These are phyloP conservation scores for Colletotrichum cuscutae DNA, from an alignment of 2,329 filamentous ascomycete genomes.

Conservation along the genomic window DNA sequence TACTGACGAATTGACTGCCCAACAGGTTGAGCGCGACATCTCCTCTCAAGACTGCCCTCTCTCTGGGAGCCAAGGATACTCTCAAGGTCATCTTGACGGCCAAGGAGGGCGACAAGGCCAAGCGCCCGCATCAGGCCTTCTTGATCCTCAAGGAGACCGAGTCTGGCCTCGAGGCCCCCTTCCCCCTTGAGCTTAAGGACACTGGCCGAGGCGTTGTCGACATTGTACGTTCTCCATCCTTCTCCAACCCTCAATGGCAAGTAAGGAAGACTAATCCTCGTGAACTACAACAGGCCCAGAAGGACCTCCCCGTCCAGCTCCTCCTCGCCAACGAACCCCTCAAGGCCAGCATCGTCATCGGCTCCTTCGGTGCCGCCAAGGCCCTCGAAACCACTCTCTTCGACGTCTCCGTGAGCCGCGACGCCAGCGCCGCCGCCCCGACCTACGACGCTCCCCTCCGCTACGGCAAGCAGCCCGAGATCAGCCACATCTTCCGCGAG, in stretches of 20 bases:
- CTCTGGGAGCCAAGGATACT: slow-evolving; percentile 74
- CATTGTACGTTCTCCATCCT: slow-evolving; percentile 69
- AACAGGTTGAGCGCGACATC: slow-evolving; percentile 68
- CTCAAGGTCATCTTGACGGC: slow-evolving; percentile 86
- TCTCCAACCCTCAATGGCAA: neutral
- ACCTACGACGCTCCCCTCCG: slow-evolving; percentile 76
- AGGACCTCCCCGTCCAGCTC: slow-evolving; percentile 88
- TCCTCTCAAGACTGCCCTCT: slow-evolving; percentile 71
- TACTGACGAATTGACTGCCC: slow-evolving; percentile 2
- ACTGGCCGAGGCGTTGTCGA: slow-evolving; percentile 87
- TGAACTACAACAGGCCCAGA: slow-evolving; percentile 72
- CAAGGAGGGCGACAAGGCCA: slow-evolving; percentile 80
- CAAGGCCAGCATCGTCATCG: slow-evolving; percentile 84
- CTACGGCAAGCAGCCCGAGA: slow-evolving; percentile 86
- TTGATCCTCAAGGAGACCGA: slow-evolving; percentile 78
- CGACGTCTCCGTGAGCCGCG: slow-evolving; percentile 73
- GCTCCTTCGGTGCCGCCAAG: slow-evolving; percentile 81
- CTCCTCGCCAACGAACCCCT: slow-evolving; percentile 75
- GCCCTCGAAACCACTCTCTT: slow-evolving; percentile 78
- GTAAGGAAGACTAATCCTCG: slow-evolving; percentile 40
- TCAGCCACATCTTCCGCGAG: slow-evolving; percentile 88
- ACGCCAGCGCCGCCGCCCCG: slow-evolving; percentile 69
- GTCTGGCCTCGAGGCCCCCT: slow-evolving; percentile 86
- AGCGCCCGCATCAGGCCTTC: slow-evolving; percentile 94
- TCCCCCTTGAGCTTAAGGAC: slow-evolving; percentile 85